Evolutionary conservation across 2,329 filamentous ascomycete genomes (phyloP).

Genomic region (Ampelomyces quisqualis): DNA sequence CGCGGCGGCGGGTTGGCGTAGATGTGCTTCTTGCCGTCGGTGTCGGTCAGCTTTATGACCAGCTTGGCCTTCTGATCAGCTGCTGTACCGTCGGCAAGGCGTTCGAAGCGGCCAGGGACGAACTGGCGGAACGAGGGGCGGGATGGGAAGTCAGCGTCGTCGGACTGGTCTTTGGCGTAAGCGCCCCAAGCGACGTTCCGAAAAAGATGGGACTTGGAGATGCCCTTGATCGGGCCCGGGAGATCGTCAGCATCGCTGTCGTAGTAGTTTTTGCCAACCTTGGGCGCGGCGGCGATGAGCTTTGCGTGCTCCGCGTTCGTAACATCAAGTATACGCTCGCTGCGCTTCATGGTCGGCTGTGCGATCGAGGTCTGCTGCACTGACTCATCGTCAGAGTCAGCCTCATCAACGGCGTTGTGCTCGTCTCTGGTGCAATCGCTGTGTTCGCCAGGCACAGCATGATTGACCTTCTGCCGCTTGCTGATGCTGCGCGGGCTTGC

Average conservation of each 20-base stretch:
- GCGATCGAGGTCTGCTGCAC: constrained; percentile 8
- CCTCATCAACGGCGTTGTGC: background rate
- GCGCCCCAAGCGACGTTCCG: constrained; percentile 31
- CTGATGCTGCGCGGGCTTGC: too few relatives aligned
- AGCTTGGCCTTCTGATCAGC: constrained; percentile 33
- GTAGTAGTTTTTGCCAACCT: constrained; percentile 28
- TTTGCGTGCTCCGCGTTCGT: constrained; percentile 16
- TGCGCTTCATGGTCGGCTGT: constrained; percentile 21
- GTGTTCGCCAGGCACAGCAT: background rate
- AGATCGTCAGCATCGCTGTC: constrained; percentile 26
- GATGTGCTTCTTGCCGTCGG: constrained; percentile 20
- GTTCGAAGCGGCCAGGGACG: constrained; percentile 33
- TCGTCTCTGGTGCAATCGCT: background rate
- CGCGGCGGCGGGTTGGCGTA: constrained; percentile 31
- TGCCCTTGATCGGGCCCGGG: constrained; percentile 16
- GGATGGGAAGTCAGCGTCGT: constrained; percentile 15
- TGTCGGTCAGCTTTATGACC: constrained; percentile 27
- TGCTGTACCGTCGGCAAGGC: constrained; percentile 19
- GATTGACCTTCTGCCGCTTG: background rate
- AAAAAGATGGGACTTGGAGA: constrained; percentile 23
- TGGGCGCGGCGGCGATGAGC: constrained; percentile 21
- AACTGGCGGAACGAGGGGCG: constrained; percentile 27
- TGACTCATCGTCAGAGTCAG: constrained; percentile 2
- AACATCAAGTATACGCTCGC: constrained; percentile 23
- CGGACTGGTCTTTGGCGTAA: constrained; percentile 13